A percentile compares a stretch with the other conserved stretches of the same genome.
These are phyloP conservation scores for Saccharomycopsis selenospora DNA, from an alignment of 805 yeast genomes.

Conservation along the genomic window DNA sequence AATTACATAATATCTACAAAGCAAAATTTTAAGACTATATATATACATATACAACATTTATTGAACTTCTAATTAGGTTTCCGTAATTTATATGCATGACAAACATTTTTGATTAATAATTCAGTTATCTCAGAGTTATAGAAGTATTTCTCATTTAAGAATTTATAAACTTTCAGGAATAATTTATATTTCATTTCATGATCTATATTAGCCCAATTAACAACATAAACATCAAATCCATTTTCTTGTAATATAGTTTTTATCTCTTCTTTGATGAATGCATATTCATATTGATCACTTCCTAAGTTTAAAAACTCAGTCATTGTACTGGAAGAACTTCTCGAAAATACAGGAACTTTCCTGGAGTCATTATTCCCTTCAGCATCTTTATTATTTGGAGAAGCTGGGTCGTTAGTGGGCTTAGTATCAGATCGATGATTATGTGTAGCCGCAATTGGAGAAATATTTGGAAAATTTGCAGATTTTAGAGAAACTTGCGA, in stretches of 20 bases:
- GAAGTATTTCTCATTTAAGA: background rate
- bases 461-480: too few species aligned
- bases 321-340: background rate
- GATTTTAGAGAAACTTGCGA: too few species aligned
- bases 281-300: background rate
- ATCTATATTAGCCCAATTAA: background rate
- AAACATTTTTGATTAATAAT: background rate
- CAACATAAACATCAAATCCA: background rate
- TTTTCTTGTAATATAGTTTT: background rate
- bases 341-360: background rate
- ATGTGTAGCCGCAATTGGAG: background rate
- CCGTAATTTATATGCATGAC: background rate
- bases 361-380: background rate
- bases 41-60: too few species aligned
- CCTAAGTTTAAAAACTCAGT: conserved; percentile 1
- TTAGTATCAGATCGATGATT: background rate
- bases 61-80: too few species aligned
- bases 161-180: background rate
- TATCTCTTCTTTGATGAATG: background rate
- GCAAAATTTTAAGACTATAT: too few species aligned
- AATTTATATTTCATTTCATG: background rate
- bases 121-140: background rate
- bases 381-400: background rate
- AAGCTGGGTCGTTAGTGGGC: background rate
- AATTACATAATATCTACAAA: too few species aligned